Evolutionary conservation across 2,329 filamentous ascomycete species (phyloP), one percentile per base, ranked within the genome.

Genomic region (Emmonsiellopsis sp.): DNA sequence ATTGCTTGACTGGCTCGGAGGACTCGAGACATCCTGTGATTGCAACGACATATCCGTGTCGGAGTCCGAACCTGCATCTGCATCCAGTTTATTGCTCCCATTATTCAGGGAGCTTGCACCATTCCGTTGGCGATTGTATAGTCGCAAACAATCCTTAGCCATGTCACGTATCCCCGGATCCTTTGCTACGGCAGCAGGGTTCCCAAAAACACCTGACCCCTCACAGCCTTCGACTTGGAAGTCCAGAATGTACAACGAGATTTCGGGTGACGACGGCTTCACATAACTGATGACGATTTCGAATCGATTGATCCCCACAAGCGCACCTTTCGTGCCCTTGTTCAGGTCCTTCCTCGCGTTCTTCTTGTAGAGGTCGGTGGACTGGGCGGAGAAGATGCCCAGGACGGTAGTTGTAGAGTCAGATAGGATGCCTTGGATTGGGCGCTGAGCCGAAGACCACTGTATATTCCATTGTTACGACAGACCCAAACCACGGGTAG

Each of bases 381-480:
- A 61, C 10, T 63, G 60, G 7, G 53, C 54, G 8, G 66, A 54
- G 34, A 73, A 58, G 20, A 61, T 63, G 6, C 64, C 67, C 32
- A 65, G 61, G 8, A 74, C 66, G 32, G 65, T 65, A 11, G 67
- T 64, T 5, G 58, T 54, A 9, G 64, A 61, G 53, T 73, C 71
- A 31, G 67, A 71, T 44, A 74, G 53, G 26, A 59, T 62, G 7
- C 61, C 62, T 37, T 56, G 57, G 15, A 54, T 53, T 15, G 42
- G 57, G 40, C n/a, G 54, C 5, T 59, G 53, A 37, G 52, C 51
- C 52, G 62, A 56, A 11, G 38, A 59, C 64, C 62, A 69, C 65
- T 72, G 54, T 49, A 46, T 37, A 3, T n/a, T 9, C 8, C 2
- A 13, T 15, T 46, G 31, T 31, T 16, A 38, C 16, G 40, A 32